phyloP scores from a whole-genome alignment of 139 green algal species.

The Volvox reticuliferus region DNA sequence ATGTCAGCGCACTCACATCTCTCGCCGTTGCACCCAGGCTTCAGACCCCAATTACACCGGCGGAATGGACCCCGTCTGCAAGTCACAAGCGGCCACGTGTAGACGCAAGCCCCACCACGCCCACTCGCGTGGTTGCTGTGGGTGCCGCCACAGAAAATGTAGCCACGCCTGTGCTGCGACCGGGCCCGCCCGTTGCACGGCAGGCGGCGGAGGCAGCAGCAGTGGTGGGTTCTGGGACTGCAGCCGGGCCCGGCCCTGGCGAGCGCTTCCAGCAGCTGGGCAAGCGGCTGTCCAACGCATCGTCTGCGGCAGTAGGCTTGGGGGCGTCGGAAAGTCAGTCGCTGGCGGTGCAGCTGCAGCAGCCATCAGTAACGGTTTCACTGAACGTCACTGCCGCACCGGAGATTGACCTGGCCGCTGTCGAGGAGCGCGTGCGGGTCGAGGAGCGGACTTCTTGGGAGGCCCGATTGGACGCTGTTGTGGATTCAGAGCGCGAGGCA shows the following conservation, averaged over 20 bases:
- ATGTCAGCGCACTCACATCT: slow-evolving; percentile 21
- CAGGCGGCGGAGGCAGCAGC: not conserved
- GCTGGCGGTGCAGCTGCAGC: not conserved
- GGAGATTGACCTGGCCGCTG: not conserved
- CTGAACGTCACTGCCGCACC: not conserved
- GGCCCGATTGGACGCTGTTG: not conserved
- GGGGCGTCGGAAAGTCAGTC: not conserved
- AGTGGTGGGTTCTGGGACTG: not conserved
- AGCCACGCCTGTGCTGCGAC: slow-evolving; percentile 31
- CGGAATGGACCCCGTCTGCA: not conserved
- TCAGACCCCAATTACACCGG: not conserved
- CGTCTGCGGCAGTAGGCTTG: not conserved
- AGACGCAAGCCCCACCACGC: slow-evolving; percentile 23
- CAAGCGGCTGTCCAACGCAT: not conserved
- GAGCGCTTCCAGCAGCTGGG: slow-evolving; percentile 43
- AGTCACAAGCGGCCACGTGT: slow-evolving; percentile 23
- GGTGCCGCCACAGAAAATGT: not conserved
- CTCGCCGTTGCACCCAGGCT: not conserved
- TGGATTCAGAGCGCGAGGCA: slow-evolving; percentile 24
- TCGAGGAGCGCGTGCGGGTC: not conserved
- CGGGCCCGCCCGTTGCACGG: not conserved
- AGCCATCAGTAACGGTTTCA: slow-evolving; percentile 4
- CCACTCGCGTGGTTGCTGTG: not conserved
- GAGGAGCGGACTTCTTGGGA: not conserved
- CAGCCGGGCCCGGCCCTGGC: not conserved